phyloP scores from a whole-genome alignment of 768 basidiomycete genomes.

The Lepiota venenata region DNA sequence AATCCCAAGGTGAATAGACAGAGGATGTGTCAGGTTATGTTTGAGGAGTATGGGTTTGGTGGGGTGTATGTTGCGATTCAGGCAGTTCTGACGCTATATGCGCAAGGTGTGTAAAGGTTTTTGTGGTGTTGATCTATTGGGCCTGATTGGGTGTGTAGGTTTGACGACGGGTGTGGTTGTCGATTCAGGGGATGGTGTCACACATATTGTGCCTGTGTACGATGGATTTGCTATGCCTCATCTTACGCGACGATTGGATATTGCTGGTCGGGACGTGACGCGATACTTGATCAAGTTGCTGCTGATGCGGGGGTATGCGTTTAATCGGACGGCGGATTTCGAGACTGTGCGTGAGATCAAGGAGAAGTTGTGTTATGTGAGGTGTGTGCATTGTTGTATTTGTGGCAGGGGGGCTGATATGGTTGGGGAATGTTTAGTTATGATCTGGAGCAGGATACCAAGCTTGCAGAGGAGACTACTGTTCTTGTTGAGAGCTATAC shows the following conservation, averaged over 20 bases:
- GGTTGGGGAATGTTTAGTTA: conserved; percentile 53
- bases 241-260: conserved; percentile 90
- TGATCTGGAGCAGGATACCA: conserved; percentile 94
- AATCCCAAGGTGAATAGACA: conserved; percentile 93
- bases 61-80: conserved; percentile 98
- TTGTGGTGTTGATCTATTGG: conserved; percentile 6
- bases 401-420: no score
- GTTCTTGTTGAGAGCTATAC: conserved; percentile 95
- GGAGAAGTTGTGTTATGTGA: conserved; percentile 97
- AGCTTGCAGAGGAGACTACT: conserved; percentile 93
- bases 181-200: conserved; percentile 98
- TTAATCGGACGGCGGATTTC: conserved; percentile 99
- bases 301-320: conserved; percentile 99
- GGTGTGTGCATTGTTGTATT: conserved; percentile 54
- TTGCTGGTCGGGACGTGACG: conserved; percentile 97
- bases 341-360: conserved; percentile 99
- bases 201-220: conserved; percentile 98
- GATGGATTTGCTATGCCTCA: conserved; percentile 96
- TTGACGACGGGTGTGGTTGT: conserved; percentile 98
- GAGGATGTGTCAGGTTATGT: conserved; percentile 97
- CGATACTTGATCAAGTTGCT: conserved; percentile 99
- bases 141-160: conserved; percentile 60
- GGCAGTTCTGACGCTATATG: conserved; percentile 96
- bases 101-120: conserved; percentile 70
- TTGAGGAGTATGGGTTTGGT: conserved; percentile 95